phyloP scores from a whole-genome alignment of 805 yeast genomes.

The Isabelozyma rhagii region DNA sequence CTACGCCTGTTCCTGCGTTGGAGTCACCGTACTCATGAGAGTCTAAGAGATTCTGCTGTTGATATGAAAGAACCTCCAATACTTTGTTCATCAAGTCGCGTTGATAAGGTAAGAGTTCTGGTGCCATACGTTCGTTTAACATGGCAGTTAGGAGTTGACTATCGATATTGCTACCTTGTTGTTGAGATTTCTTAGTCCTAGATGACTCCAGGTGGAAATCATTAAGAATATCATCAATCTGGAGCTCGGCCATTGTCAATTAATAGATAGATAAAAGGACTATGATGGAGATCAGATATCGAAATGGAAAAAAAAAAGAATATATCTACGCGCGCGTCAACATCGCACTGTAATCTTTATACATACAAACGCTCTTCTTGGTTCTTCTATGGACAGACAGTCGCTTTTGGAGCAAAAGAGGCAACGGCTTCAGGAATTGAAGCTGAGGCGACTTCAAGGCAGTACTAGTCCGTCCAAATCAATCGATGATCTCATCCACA shows the following conservation, averaged over 20 bases:
- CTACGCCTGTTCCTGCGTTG: conserved; percentile 37
- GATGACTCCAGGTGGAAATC: conserved; percentile 42
- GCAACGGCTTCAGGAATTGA: conserved; percentile 27
- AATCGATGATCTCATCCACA: conserved; percentile 14
- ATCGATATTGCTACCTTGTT: conserved; percentile 27
- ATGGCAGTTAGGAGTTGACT: conserved; percentile 57
- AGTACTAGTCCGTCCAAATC: neutral
- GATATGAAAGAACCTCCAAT: conserved; percentile 57
- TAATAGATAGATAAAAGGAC: too few relatives aligned
- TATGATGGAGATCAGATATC: too few relatives aligned
- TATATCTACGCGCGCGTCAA: too few relatives aligned
- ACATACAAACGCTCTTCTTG: too few relatives aligned
- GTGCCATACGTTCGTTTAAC: conserved; percentile 83
- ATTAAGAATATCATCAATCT: conserved; percentile 67
- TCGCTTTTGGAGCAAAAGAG: conserved; percentile 38
- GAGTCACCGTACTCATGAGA: conserved; percentile 71
- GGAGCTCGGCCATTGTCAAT: conserved; percentile 12
- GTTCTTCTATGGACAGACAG: conserved; percentile 29
- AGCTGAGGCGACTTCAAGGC: conserved; percentile 11
- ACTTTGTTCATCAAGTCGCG: conserved; percentile 55
- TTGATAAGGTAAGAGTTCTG: conserved; percentile 80
- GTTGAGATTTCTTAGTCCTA: conserved; percentile 11
- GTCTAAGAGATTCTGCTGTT: conserved; percentile 71
- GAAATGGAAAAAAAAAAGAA: too few relatives aligned
- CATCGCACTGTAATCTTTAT: too few relatives aligned